Evolutionary conservation across 306 rosid species (phyloP), one percentile per base, ranked within the genome.

Genomic region (Prunus mira): DNA sequence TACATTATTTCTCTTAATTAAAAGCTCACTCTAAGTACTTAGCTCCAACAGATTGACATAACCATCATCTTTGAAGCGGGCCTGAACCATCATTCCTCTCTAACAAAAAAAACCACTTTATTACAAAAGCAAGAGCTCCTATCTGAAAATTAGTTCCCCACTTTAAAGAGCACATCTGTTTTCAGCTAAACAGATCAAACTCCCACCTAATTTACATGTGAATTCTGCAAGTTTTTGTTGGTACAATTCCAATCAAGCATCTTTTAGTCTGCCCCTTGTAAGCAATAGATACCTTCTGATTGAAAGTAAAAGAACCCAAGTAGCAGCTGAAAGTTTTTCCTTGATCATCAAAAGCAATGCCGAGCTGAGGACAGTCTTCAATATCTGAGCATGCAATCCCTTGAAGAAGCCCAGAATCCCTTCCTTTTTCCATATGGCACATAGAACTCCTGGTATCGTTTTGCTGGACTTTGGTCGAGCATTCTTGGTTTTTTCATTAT

Each of bases 331-430:
- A 64, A 96, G 91, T 76, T 96, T 96, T 82, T 96, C 99, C 89
- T 96, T 96, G 88, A 96, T 96, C 99, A 96, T 96, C 86, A 96
- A 86, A 82, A 96, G 97, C 77, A 96, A 77, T 19, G 99, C 99
- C 1, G 99, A 91, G 81, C 98, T 96, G 67, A 96, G 86, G 78
- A 96, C 99, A 18, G 99, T 96, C 87, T 96, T 96, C 83, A 96
- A 83, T 84, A 96, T 92, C 84, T 96, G 99, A 76, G 97, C 99
- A 34, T 96, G 88, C 82, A 96, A 82, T 79, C 99, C 99, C 87
- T 96, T 96, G 85, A 88, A 96, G 81, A 81, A 96, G 38, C 99
- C 99, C 41, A 75, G 63, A 65, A 90, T 13, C 47, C 99, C 99
- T 89, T 96, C 99, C 38, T 80, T 88, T 88, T 82, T 87, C 96